Evolutionary conservation across 1,284 basidiomycete species (phyloP).

Genomic region (Tylopilus sp.): DNA sequence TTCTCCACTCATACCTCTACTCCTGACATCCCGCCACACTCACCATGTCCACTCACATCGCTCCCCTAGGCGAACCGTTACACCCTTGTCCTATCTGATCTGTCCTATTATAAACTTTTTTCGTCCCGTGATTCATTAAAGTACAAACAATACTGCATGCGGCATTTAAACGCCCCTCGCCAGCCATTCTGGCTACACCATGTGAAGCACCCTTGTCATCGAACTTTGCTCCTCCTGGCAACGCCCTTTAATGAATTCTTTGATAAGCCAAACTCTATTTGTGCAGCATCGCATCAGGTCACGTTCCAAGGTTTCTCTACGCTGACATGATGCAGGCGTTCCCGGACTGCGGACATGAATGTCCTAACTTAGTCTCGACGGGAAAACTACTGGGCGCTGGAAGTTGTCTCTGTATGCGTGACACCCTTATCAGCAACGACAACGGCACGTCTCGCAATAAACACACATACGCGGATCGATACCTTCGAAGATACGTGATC

Average conservation of each 20-base stretch:
- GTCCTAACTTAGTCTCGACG: conserved; percentile 29
- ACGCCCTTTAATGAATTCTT: conserved; percentile 25
- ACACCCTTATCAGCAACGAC: conserved; percentile 14
- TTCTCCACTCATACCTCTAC: conserved; percentile 3
- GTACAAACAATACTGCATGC: conserved; percentile 6
- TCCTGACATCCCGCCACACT: conserved; percentile 9
- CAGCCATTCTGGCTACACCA: conserved; percentile 14
- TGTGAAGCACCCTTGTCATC: conserved; percentile 19
- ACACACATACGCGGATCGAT: conserved; percentile 70
- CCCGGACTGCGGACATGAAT: conserved; percentile 26
- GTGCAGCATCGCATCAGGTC: conserved; percentile 17
- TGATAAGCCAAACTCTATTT: conserved; percentile 27
- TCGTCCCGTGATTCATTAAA: conserved; percentile 23
- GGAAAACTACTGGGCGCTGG: conserved; percentile 49
- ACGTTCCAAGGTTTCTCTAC: conserved; percentile 9
- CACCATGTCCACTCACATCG: conserved; percentile 4
- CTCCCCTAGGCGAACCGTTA: conserved; percentile 8
- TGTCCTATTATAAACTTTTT: conserved; percentile 30
- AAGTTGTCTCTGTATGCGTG: conserved; percentile 45
- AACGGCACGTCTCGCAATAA: conserved; percentile 8
- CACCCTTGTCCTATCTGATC: conserved; percentile 26
- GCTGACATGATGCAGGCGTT: conserved; percentile 20
- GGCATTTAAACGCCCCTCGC: conserved; percentile 26
- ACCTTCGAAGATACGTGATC: conserved; percentile 87
- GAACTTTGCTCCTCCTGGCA: conserved; percentile 27